Base-by-base conservation (phyloP, 2,329 filamentous ascomycete genomes). In the Fusarium verticillioides region DNA sequence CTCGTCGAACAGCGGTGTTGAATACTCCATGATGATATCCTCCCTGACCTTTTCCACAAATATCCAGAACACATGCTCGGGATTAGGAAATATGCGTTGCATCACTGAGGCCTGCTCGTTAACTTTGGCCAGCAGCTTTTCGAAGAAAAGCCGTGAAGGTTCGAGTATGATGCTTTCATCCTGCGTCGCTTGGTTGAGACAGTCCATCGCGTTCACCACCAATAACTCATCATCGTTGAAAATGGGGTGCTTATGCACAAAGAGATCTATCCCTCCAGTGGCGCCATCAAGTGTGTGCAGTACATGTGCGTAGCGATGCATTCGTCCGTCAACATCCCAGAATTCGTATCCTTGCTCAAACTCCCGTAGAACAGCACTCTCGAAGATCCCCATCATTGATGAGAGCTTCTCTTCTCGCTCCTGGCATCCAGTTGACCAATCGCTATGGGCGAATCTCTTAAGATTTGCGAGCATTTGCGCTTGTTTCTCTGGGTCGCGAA, bases 331-430 rank as follows among this genome's bases (percentile, higher is more conserved):
- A 60, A 97, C 91, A 80, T 99, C 96, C 84, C 93, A 93, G 47
- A 91, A 91, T 80, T 96, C 94, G 75, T 97, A 97, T 8, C 94
- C 96, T 78, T 96, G 93, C 82, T 97, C 93, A 75, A 99, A 99
- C 81, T 99, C 96, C 54, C 93, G 89, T 58, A 98, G 84, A 7
- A 97, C 95, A 7, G 95, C 95, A 63, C 92, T 95, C 83, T 98
- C 96, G 78, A 99, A 99, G 66, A 96, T 91, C 42, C 88, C 88
- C 73, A 92, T 89, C 88, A 97, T 95, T 30, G 87, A 88, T 42
- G 89, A 85, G 26, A 99, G 84, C 78, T 92, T 93, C 70, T 93
- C 90, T 77, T 93, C 89, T 47, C 96, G 87, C 75, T 90, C 87
- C 53, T 85, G 82, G 86, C 93, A 95, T 4, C 94, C 95, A 64